Percentiles rank a stretch among this genome's conserved stretches.
Evolutionary conservation across 2,329 filamentous ascomycete genomes (phyloP).

Genomic region (Fusarium secorum): DNA sequence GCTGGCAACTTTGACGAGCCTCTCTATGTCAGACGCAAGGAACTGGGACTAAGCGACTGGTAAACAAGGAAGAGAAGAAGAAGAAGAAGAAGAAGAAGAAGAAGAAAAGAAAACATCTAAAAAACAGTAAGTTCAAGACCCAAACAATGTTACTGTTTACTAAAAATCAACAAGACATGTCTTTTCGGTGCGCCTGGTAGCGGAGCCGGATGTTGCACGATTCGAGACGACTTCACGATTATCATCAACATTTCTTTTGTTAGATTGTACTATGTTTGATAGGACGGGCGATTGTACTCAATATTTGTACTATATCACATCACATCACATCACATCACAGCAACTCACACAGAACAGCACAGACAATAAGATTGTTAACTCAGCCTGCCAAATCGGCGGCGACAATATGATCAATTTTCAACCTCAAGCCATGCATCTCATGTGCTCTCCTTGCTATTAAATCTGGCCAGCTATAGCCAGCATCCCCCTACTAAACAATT

Average conservation of each 20-base stretch:
- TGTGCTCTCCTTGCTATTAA: slow-evolving; percentile 11
- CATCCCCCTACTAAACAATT: background rate
- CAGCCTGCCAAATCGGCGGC: slow-evolving; percentile 19
- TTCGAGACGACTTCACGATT: slow-evolving; percentile 16
- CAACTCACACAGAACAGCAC: background rate
- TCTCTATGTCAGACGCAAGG: slow-evolving; percentile 21
- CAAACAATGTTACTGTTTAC: background rate
- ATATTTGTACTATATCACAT: background rate
- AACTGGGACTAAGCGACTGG: slow-evolving; percentile 28
- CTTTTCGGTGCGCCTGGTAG: slow-evolving; percentile 11
- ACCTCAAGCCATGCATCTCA: background rate
- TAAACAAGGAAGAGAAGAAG: background rate
- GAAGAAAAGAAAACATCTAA: background rate
- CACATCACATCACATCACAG: background rate
- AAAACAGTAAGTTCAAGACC: background rate
- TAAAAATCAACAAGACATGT: background rate
- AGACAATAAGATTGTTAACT: slow-evolving; percentile 6
- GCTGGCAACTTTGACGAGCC: slow-evolving; percentile 30
- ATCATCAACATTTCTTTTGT: background rate
- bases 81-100: too few species aligned
- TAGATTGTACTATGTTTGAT: background rate
- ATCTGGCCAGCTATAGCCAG: background rate
- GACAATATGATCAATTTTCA: slow-evolving; percentile 18
- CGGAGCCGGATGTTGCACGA: slow-evolving; percentile 1
- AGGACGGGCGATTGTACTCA: background rate